Evolutionary conservation across 331 rosid genomes (phyloP), one percentile per base, ranked within the genome.

Genomic region (Pyrus hybrid): DNA sequence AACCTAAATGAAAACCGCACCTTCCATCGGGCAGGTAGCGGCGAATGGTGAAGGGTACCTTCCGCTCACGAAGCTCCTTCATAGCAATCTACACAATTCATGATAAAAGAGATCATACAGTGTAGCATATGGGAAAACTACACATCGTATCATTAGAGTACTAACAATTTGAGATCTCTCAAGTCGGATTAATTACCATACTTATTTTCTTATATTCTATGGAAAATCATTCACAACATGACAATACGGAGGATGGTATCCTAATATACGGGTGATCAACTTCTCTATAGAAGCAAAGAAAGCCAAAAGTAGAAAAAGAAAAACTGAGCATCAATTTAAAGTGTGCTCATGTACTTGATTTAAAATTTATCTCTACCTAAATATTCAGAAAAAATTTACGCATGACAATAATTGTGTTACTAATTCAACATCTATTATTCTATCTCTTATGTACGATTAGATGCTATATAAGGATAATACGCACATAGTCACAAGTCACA

Each of bases 21-120:
- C 97, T 91, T 86, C 98, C 98, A 86, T 91, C 98, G 3, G 97
- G 98, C 72, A 93, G 89, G 89, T 88, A 93, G 74, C 97, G 93
- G 51, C 97, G 88, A 47, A 93, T 93, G 71, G 98, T 93, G 77
- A 93, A 93, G 21, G 97, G 98, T 77, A 93, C 88, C 80, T 91
- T 93, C 69, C 91, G 80, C 83, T 91, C 89, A 33, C 94, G 89
- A 72, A 93, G 94, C 84, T 93, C 98, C 88, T 93, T 93, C 97
- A 93, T 89, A 8, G 98, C 97, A 83, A 93, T 93, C 97, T 93
- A 68, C 51, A 35, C 28, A 12, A 16, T 37, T 41, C 28, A 22
- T 41, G 23, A 33, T 33, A 63, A 16, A 53, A 62, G 62, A 76
- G 28, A 41, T 45, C 35, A 61, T 61, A 62, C 4, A 13, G 33